Base-by-base conservation (phyloP, 2,329 filamentous ascomycete genomes). In the Exophiala spinifera region DNA sequence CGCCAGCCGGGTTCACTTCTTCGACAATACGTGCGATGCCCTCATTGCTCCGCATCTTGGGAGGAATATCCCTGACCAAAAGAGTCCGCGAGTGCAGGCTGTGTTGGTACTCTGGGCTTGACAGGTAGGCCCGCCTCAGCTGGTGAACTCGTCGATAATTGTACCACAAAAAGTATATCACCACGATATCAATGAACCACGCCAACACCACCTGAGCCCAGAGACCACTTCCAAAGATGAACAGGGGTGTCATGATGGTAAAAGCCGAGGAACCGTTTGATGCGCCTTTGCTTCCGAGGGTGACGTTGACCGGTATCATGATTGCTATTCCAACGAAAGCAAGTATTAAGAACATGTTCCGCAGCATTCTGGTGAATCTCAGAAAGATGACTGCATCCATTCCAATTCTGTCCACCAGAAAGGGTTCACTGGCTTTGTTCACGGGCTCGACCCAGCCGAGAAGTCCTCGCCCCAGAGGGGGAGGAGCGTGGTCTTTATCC, bases 371-470 rank as follows among this genome's bases (percentile, higher is more conserved):
- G 46, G 86, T 83, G 66, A 96, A 91, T 49, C 92, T 86, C 61
- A 99, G 76, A 70, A 99, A 97, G 45, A 99, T 75, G 7, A 88
- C 87, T 7, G 91, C 94, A 72, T 99, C 94, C 75, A 99, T 78
- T 46, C 94, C 94, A 36, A 96, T 85, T 64, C 87, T 84, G n/a
- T 87, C 80, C 20, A 96, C 79, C 58, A 96, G 72, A 13, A 88
- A 80, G 51, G 84, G 75, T 74, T 99, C 94, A 56, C 82, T 85
- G 13, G 88, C 92, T 57, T 79, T 82, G 72, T 91, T 79, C 28
- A 99, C 75, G 0, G 92, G 91, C 17, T 77, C 77, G 28, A 95
- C 70, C 94, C 94, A 99, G 45, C 90, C 86, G 68, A 95, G 91
- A 8, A 92, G 76, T n/a, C 89, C 87, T 67, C 87, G 95, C 52